Evolutionary conservation across 805 yeast species (phyloP), one percentile per base, ranked within the genome.

Genomic region (Candida krabiensis): DNA sequence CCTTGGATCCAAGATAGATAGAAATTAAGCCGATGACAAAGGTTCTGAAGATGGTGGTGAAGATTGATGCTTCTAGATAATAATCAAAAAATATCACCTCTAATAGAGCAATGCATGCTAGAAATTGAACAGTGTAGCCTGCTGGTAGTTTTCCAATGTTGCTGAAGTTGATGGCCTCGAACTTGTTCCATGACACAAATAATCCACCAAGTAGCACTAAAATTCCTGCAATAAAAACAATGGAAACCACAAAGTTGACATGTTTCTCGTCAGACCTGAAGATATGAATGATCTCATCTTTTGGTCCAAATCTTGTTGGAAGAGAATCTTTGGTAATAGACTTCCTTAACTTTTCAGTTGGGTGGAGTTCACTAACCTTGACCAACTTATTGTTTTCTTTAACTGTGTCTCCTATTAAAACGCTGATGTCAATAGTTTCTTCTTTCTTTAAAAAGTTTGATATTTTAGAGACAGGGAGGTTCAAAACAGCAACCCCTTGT

Each of bases 1-100:
- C 83, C 49, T 77, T 75, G n/a, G 84, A 70, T 11, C 93, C 93
- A 36, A 79, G 61, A 55, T 73, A 71, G 28, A 84, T 55, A 21
- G 81, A 66, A 23, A 83, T 71, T 1, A 79, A 69, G 4, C 73
- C 74, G 38, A 83, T 61, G 16, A 78, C 51, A 5, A 67, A 65
- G 15, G 66, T 56, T 43, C 76, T 67, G 46, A 66, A 63, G 27
- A 84, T 53, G 5, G 87, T 73, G 13, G 70, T 66, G 60, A 84
- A 84, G 28, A 84, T 80, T 12, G 83, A 70, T 24, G 77, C 67
- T 14, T 77, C 75, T 49, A 75, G 55, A 61, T 72, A 84, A 63
- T 84, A 84, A 43, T 67, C 70, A 43, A 76, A 54, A 43, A 84
- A 80, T 9, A 71, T 63, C 21, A 56, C 52, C 60, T 84, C 89